Evolutionary conservation across 768 basidiomycete genomes (phyloP).

Genomic region (Panellus pusillus): DNA sequence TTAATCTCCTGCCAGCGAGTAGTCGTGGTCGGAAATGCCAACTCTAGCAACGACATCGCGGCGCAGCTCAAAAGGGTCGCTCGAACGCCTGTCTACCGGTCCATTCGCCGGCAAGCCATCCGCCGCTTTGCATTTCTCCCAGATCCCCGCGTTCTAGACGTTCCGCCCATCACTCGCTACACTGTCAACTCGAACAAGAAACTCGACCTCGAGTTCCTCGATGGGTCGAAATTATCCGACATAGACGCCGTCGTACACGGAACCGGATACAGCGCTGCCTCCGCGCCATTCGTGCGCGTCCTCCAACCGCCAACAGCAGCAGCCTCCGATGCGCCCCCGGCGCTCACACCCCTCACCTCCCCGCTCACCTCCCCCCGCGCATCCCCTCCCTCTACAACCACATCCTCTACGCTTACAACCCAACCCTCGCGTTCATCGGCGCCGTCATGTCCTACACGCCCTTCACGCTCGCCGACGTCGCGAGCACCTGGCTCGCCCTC

Average conservation of each 20-base stretch:
- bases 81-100: constrained; percentile 44
- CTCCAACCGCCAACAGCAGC: constrained; percentile 20
- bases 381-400: constrained; percentile 46
- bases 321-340: background rate
- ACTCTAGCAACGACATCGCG: constrained; percentile 54
- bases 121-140: constrained; percentile 38
- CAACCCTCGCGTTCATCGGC: constrained; percentile 48
- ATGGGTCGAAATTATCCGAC: constrained; percentile 37
- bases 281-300: constrained; percentile 41
- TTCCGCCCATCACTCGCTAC: constrained; percentile 41
- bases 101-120: constrained; percentile 36
- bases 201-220: constrained; percentile 36
- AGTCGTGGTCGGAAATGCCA: constrained; percentile 51
- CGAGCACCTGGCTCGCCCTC: constrained; percentile 49
- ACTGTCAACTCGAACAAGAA: constrained; percentile 22
- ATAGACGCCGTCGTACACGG: constrained; percentile 46
- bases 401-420: constrained; percentile 46
- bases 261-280: constrained; percentile 46
- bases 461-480: constrained; percentile 48
- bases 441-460: constrained; percentile 45
- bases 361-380: constrained; percentile 30
- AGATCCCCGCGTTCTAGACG: constrained; percentile 42
- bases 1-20: constrained; percentile 34
- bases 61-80: constrained; percentile 43
- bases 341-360: constrained; percentile 30